Percentiles rank a stretch among this genome's conserved stretches.
phyloP scores from a whole-genome alignment of 768 basidiomycete genomes.

The Russula earlei region DNA sequence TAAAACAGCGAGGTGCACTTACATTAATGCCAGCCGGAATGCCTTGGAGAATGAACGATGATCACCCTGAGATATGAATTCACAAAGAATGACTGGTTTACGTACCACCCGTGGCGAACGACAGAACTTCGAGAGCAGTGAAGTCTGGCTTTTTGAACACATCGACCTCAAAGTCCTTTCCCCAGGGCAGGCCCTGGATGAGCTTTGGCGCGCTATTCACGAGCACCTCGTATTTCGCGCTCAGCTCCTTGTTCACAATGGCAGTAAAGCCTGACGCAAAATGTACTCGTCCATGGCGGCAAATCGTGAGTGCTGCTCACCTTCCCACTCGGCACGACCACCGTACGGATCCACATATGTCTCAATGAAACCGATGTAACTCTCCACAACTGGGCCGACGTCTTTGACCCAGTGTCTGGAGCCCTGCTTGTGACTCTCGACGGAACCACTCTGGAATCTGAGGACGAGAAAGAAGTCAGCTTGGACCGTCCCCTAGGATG shows the following conservation, averaged over 20 bases:
- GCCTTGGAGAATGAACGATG: conserved; percentile 34
- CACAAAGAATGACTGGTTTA: not conserved
- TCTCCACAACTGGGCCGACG: conserved; percentile 78
- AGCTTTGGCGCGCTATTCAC: conserved; percentile 70
- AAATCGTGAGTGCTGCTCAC: conserved; percentile 27
- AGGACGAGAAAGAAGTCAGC: not conserved
- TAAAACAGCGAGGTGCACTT: conserved; percentile 20
- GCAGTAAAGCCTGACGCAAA: conserved; percentile 68
- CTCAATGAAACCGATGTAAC: conserved; percentile 80
- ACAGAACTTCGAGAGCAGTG: conserved; percentile 72
- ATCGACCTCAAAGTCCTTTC: conserved; percentile 38
- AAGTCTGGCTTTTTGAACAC: conserved; percentile 83
- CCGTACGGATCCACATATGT: conserved; percentile 81
- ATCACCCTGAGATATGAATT: not conserved
- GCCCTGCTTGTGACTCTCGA: conserved; percentile 69
- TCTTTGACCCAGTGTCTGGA: conserved; percentile 82
- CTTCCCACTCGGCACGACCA: conserved; percentile 91
- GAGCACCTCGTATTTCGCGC: conserved; percentile 70
- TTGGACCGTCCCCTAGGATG: not conserved
- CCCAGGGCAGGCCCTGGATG: conserved; percentile 81
- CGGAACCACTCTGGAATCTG: conserved; percentile 71
- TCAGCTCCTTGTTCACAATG: conserved; percentile 76
- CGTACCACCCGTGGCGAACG: conserved; percentile 76
- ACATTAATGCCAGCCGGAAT: conserved; percentile 85
- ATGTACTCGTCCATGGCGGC: not conserved